Evolutionary conservation across 331 rosid genomes (phyloP).

Genomic region (Dryas integrifolia): DNA sequence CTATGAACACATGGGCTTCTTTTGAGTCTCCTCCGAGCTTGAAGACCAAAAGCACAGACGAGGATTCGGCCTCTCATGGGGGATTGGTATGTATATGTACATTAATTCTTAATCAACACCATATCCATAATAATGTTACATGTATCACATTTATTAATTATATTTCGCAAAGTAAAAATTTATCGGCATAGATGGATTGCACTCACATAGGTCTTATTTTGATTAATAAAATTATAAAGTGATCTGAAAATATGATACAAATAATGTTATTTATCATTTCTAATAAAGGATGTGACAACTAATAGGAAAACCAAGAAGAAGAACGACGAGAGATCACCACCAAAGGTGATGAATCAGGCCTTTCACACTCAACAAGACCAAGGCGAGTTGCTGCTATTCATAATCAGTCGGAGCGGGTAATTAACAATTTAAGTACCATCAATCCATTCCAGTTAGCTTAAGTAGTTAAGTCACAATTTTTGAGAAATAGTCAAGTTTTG

Average conservation of each 20-base stretch:
- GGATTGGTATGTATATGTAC: slow-evolving; percentile 35
- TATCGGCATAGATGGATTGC: too few species aligned
- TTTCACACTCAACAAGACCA: slow-evolving; percentile 44
- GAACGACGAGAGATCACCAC: slow-evolving; percentile 32
- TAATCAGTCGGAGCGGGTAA: slow-evolving; percentile 75
- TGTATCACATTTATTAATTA: not conserved
- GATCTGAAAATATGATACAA: too few species aligned
- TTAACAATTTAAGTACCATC: not conserved
- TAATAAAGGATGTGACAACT: not conserved
- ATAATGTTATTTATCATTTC: not conserved
- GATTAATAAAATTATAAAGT: too few species aligned
- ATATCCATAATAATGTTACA: not conserved
- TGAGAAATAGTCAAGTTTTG: too few species aligned
- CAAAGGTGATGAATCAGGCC: slow-evolving; percentile 40
- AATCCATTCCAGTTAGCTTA: too few species aligned
- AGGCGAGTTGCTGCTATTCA: slow-evolving; percentile 56
- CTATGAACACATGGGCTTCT: slow-evolving; percentile 46
- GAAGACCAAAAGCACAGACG: slow-evolving; percentile 34
- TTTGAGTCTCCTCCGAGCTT: slow-evolving; percentile 44
- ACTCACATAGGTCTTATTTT: too few species aligned
- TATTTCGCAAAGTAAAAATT: too few species aligned
- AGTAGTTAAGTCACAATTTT: too few species aligned
- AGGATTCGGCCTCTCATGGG: slow-evolving; percentile 38
- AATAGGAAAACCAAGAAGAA: slow-evolving; percentile 45
- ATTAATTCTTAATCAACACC: not conserved